phyloP scores from a whole-genome alignment of 2,329 filamentous ascomycete genomes.

The Aspergillus calidoustus region DNA sequence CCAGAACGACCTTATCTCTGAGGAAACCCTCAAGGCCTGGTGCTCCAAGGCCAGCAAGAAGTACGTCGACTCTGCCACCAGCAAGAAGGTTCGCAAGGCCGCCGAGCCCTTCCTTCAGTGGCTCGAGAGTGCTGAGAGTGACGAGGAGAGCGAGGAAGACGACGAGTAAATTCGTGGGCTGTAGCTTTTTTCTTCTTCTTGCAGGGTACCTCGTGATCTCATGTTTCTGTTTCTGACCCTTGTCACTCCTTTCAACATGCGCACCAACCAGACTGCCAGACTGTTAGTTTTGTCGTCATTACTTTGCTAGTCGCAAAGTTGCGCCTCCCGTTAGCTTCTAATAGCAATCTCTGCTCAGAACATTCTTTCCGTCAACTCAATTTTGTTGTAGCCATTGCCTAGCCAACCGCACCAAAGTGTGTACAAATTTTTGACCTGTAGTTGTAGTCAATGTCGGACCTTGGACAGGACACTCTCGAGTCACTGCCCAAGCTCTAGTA shows the following conservation, averaged over 20 bases:
- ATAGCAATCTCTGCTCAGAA: conserved; percentile 16
- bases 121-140: conserved; percentile 84
- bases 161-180: conserved; percentile 45
- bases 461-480: too few relatives aligned
- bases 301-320: background rate
- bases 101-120: conserved; percentile 93
- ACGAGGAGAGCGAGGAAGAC: conserved; percentile 67
- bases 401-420: too few relatives aligned
- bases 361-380: background rate
- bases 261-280: conserved; percentile 6
- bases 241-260: conserved; percentile 17
- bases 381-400: background rate
- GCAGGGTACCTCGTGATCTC: conserved; percentile 16
- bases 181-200: background rate
- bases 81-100: conserved; percentile 94
- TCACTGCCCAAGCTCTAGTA: too few relatives aligned
- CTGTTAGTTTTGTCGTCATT: background rate
- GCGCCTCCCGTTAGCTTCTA: conserved; percentile 6
- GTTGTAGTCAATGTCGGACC: too few relatives aligned
- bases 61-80: conserved; percentile 86
- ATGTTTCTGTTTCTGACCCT: conserved; percentile 15
- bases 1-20: conserved; percentile 83
- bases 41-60: conserved; percentile 97
- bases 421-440: too few relatives aligned
- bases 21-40: conserved; percentile 90